Evolutionary conservation across 2,329 filamentous ascomycete genomes (phyloP), one percentile per base, ranked within the genome.

Genomic region (Neurospora sp.): DNA sequence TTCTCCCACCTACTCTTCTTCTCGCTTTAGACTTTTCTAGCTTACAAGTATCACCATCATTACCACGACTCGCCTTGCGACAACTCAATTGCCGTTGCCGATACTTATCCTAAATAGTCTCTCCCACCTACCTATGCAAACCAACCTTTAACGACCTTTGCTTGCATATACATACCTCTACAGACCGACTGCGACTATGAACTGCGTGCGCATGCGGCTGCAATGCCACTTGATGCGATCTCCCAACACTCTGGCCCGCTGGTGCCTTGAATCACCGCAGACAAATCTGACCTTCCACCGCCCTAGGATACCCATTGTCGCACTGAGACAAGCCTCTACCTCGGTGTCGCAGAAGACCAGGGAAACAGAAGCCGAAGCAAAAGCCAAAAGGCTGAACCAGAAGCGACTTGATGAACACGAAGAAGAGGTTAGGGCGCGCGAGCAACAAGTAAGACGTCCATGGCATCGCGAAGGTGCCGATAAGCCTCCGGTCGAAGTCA

Each of bases 401-500:
- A 77, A 78, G 66, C 76, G 76, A 38, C 74, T 80, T 5, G 77
- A 80, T 62, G 77, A 81, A 42, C 72, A 80, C 3, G 78, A 82
- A 62, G 76, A 80, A n/a, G 76, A 82, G 38, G 76, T 80, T 67
- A 78, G 73, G 70, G 83, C 83, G 66, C 86, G 86, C 75, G 80
- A 84, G 67, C 84, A 85, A 71, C 89, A 90, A 72, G 81, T 86
- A 67, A 82, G 86, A 67, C 84, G 88, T 40, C 90, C 90, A 74
- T 91, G 90, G 90, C 87, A 89, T 73, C 83, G 89, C 17, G 84
- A 90, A 73, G 86, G 88, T 3, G 86, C 85, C 58, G 87, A 78
- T 66, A 76, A 80, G 69, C 77, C 79, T 9, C 76, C 80, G 1
- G 78, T 77, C 43, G 42, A 78, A 71, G 58, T 77, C 70, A 76